These are phyloP conservation scores for Fusarium subglutinans DNA, from an alignment of 2,329 filamentous ascomycete species.

Conservation along the genomic window DNA sequence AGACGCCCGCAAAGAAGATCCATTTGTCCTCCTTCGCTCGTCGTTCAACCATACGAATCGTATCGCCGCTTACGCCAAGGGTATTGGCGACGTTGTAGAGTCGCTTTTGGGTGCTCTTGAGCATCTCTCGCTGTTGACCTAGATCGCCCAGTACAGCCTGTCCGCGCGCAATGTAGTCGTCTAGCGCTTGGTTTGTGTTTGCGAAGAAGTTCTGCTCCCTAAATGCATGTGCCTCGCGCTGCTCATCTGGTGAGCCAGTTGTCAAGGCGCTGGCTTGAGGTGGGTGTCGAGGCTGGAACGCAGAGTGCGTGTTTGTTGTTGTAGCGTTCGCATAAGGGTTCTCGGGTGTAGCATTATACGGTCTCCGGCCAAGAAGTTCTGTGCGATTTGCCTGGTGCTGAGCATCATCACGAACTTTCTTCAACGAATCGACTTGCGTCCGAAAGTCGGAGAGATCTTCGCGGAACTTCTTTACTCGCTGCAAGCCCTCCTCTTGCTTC, in stretches of 20 bases:
- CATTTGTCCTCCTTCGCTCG: slow-evolving; percentile 95
- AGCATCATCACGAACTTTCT: slow-evolving; percentile 79
- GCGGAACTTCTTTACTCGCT: slow-evolving; percentile 87
- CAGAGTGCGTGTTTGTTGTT: slow-evolving; percentile 46
- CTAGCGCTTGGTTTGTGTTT: slow-evolving; percentile 83
- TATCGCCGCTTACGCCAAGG: slow-evolving; percentile 91
- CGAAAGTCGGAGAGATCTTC: slow-evolving; percentile 83
- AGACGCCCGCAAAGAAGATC: slow-evolving; percentile 90
- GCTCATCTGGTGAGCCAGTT: slow-evolving; percentile 67
- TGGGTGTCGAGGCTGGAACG: slow-evolving; percentile 55
- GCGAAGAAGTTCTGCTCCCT: slow-evolving; percentile 90
- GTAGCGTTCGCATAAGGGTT: slow-evolving; percentile 83
- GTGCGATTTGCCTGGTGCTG: slow-evolving; percentile 72
- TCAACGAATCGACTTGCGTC: slow-evolving; percentile 78
- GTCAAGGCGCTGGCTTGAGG: slow-evolving; percentile 48
- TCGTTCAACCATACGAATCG: slow-evolving; percentile 95
- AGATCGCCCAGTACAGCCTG: slow-evolving; percentile 90
- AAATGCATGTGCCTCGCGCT: slow-evolving; percentile 82
- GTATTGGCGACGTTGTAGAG: slow-evolving; percentile 95
- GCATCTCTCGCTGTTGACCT: slow-evolving; percentile 88
- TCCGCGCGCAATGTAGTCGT: slow-evolving; percentile 93
- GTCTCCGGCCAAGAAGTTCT: slow-evolving; percentile 86
- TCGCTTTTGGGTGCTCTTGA: slow-evolving; percentile 92
- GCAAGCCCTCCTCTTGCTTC: slow-evolving; percentile 90
- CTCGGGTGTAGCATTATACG: slow-evolving; percentile 83